Evolutionary conservation across 2,329 filamentous ascomycete species (phyloP).

Genomic region (Xylaria sp.): DNA sequence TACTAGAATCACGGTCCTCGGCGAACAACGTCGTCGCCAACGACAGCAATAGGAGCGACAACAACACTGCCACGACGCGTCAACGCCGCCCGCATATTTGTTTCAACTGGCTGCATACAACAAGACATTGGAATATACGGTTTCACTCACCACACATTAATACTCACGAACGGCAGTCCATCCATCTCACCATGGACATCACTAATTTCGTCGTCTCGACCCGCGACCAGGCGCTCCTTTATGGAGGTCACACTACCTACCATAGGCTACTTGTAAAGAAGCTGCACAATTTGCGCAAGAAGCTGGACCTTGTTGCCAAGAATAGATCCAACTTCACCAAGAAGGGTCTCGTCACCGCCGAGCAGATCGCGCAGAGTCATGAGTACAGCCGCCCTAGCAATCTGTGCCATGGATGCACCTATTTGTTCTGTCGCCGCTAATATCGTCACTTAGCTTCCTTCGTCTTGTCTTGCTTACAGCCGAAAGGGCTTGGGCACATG

Average conservation of each 20-base stretch:
- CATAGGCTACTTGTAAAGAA: slow-evolving; percentile 72
- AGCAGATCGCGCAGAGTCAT: slow-evolving; percentile 67
- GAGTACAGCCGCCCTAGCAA: slow-evolving; percentile 52
- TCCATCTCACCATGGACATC: slow-evolving; percentile 65
- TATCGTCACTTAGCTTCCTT: slow-evolving; percentile 53
- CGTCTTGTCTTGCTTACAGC: slow-evolving; percentile 77
- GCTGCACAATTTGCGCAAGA: slow-evolving; percentile 77
- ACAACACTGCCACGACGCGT: no score
- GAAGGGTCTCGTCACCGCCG: slow-evolving; percentile 64
- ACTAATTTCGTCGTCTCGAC: slow-evolving; percentile 76
- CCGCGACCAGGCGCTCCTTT: slow-evolving; percentile 75
- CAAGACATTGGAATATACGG: no score
- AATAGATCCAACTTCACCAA: slow-evolving; percentile 80
- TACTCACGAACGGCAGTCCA: no score
- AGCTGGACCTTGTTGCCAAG: slow-evolving; percentile 75
- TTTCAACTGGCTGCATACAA: no score
- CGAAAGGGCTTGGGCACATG: slow-evolving; percentile 91
- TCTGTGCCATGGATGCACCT: not conserved
- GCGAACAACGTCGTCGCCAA: no score
- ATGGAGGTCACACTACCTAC: slow-evolving; percentile 86
- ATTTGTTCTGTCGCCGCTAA: slow-evolving; percentile 8
- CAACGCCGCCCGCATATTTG: no score
- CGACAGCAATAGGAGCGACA: no score
- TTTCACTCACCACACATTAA: no score
- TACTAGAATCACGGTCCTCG: no score